These are phyloP conservation scores for Kurtzmaniella natalensis DNA, from an alignment of 1,139 yeast genomes.

Conservation along the genomic window DNA sequence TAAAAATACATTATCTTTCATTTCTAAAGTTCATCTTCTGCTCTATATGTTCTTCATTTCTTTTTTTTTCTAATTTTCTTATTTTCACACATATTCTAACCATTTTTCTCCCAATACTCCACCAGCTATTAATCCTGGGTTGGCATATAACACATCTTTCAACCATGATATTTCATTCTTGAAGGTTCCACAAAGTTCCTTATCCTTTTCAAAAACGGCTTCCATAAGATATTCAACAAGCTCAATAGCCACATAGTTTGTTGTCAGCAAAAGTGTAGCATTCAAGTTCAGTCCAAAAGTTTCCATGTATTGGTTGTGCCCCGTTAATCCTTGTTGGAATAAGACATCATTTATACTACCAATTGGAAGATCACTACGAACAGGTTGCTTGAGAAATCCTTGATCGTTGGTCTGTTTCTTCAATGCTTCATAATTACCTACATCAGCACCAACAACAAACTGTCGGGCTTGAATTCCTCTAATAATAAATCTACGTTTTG, in stretches of 20 bases:
- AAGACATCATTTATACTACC: conserved; percentile 37
- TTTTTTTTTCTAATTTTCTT: too few relatives aligned
- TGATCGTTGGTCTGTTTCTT: conserved; percentile 16
- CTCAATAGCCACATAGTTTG: conserved; percentile 29
- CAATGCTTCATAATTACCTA: conserved; percentile 44
- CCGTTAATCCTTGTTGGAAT: conserved; percentile 26
- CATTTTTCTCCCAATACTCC: conserved; percentile 33
- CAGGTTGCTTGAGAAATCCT: conserved; percentile 9
- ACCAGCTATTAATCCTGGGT: conserved; percentile 37
- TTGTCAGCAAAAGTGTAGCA: conserved; percentile 9
- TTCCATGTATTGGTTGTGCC: not conserved
- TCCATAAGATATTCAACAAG: conserved; percentile 29
- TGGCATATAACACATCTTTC: conserved; percentile 37
- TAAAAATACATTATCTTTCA: too few relatives aligned
- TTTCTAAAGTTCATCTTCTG: too few relatives aligned
- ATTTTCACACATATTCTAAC: conserved; percentile 29
- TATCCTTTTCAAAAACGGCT: conserved; percentile 25
- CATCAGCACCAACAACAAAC: conserved; percentile 39
- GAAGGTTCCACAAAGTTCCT: conserved; percentile 23
- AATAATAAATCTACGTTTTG: conserved; percentile 74
- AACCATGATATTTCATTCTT: conserved; percentile 40
- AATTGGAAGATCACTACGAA: conserved; percentile 17
- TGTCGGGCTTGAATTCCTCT: conserved; percentile 69
- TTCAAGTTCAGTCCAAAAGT: not conserved
- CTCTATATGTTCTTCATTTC: too few relatives aligned